These are phyloP conservation scores for Aquilaria sinensis DNA, from an alignment of 345 rosid genomes.

Conservation along the genomic window DNA sequence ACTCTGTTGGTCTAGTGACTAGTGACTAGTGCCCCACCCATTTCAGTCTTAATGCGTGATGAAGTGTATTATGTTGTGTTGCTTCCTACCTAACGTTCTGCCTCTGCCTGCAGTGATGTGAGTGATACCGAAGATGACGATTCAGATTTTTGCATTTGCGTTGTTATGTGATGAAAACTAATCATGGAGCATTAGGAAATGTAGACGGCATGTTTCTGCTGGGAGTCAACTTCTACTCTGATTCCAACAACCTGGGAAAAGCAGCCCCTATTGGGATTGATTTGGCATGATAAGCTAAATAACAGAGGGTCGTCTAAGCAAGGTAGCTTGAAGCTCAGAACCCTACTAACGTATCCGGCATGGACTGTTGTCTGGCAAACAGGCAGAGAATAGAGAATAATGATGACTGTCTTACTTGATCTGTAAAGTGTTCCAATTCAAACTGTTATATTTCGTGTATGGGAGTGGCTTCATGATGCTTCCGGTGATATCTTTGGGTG, in stretches of 20 bases:
- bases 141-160: constrained; percentile 75
- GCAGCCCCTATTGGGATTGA: constrained; percentile 16
- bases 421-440: not conserved
- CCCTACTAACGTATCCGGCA: not conserved
- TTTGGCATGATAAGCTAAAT: constrained; percentile 15
- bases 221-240: constrained; percentile 8
- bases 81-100: constrained; percentile 10
- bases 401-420: constrained; percentile 11
- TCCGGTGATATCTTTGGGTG: no score
- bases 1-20: no score
- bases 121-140: constrained; percentile 86
- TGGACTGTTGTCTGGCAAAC: constrained; percentile 4
- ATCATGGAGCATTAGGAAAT: constrained; percentile 11
- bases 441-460: no score
- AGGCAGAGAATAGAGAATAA: constrained; percentile 13
- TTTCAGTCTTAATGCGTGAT: no score
- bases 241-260: constrained; percentile 12
- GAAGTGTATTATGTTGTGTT: not conserved
- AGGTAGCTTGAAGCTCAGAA: constrained; percentile 9
- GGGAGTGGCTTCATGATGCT: no score
- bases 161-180: constrained; percentile 52
- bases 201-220: constrained; percentile 9
- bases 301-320: constrained; percentile 12
- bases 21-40: no score
- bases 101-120: constrained; percentile 59